Evolutionary conservation across 208 protist genomes (phyloP), one percentile per base, ranked within the genome.

Genomic region (Zelonia costaricensis): DNA sequence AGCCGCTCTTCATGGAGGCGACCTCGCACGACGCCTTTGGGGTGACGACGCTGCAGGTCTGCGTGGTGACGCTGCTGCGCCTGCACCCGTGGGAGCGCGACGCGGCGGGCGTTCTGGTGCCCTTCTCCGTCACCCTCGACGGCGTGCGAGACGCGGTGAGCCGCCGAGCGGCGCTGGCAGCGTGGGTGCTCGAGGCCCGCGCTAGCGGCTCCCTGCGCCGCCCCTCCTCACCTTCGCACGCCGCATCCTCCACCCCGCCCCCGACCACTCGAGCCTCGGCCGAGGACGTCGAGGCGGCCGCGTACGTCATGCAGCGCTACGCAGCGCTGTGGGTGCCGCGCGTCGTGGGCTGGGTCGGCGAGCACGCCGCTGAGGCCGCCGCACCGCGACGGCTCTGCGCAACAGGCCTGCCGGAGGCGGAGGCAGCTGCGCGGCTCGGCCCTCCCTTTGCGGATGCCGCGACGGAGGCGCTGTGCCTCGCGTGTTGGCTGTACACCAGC

Each of bases 11-110:
- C 58, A 81, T 91, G 63, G 85, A 92, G 43, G 72, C 84, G 12
- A 84, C 85, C 28, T 90, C 83, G 9, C 74, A 81, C 46, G 90
- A 95, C 43, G 77, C 74, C 36, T 95, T 92, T 47, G 76, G 84
- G 42, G 70, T 91, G 20, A 90, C 83, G 0, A 95, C 86, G n/a
- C 63, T 93, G 51, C 77, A 91, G 48, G 87, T 84, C 44, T 95
- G 89, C 58, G 75, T 82, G 12, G 44, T 71, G 59, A 80, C 82
- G 16, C 57, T 89, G 3, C 45, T 72, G 27, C 76, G 72, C 8
- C 68, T 93, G n/a, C 74, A 91, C 42, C 82, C 78, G 30, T 71
- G 74, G 22, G 56, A 89, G 56, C 69, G 81, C 30, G 86, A 93
- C 53, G 59, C 53, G 22, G 42, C 43, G 20, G 43, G 62, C n/a